phyloP scores from a whole-genome alignment of 2,329 filamentous ascomycete genomes.

The Penicillium sp. region DNA sequence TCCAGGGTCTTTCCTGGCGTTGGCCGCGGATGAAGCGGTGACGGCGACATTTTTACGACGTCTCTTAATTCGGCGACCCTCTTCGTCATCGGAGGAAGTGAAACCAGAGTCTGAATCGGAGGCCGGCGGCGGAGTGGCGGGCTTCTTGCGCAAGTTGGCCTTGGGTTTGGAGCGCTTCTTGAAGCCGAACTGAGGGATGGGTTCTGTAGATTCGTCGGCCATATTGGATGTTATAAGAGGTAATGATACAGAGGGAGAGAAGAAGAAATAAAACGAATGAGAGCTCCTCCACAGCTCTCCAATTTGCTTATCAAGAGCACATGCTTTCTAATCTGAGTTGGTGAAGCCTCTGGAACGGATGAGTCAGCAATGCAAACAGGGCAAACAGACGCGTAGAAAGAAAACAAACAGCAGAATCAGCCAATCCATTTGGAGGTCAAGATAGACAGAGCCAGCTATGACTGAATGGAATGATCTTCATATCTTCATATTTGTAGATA shows the following conservation, averaged over 20 bases:
- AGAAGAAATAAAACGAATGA: neutral
- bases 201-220: conserved; percentile 33
- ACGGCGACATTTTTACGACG: conserved; percentile 72
- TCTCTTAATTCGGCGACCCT: conserved; percentile 77
- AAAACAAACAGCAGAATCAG: conserved; percentile 16
- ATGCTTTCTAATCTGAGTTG: neutral
- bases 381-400: conserved; percentile 19
- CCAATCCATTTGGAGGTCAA: too few species aligned
- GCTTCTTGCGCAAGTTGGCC: conserved; percentile 77
- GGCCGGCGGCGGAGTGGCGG: conserved; percentile 74
- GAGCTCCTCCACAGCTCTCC: too few species aligned
- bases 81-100: conserved; percentile 76
- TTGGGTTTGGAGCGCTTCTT: conserved; percentile 85
- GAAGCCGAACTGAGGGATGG: conserved; percentile 59
- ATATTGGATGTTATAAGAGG: too few species aligned
- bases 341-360: conserved; percentile 18
- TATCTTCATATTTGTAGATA: too few species aligned
- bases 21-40: conserved; percentile 62
- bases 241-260: neutral
- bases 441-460: too few species aligned
- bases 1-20: conserved; percentile 48
- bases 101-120: conserved; percentile 62
- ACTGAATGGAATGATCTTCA: too few species aligned
- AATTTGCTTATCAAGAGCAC: too few species aligned
- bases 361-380: conserved; percentile 19